phyloP scores from a whole-genome alignment of 352 stramenopile species.

The Phytopythium cucurbitacearum region DNA sequence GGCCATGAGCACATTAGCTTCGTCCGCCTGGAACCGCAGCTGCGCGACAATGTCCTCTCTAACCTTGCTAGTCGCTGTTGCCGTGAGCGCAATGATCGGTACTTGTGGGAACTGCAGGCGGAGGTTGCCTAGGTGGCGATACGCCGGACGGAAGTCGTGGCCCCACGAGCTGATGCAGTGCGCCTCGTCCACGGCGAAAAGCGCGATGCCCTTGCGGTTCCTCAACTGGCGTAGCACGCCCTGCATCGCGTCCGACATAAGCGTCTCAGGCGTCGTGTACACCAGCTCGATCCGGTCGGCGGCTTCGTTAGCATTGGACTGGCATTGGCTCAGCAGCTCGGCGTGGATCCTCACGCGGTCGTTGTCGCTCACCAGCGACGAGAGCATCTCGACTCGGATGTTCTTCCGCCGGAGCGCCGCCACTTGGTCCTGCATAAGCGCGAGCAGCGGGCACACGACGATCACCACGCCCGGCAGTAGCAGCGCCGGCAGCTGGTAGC shows the following conservation, averaged over 20 bases:
- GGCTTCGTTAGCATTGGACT: not conserved
- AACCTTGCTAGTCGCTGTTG: slow-evolving; percentile 74
- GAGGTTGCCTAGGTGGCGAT: slow-evolving; percentile 38
- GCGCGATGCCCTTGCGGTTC: slow-evolving; percentile 22
- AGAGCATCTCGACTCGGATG: slow-evolving; percentile 54
- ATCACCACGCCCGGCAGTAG: slow-evolving; percentile 73
- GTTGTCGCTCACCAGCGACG: slow-evolving; percentile 31
- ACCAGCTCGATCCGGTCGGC: slow-evolving; percentile 47
- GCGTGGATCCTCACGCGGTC: slow-evolving; percentile 24
- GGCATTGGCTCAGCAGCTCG: slow-evolving; percentile 19
- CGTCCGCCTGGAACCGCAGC: slow-evolving; percentile 26
- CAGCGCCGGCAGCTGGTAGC: slow-evolving; percentile 91
- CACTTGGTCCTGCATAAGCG: slow-evolving; percentile 90
- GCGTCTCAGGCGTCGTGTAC: slow-evolving; percentile 87
- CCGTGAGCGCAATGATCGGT: slow-evolving; percentile 86
- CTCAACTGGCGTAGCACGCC: slow-evolving; percentile 28
- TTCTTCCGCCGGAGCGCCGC: slow-evolving; percentile 36
- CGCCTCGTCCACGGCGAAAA: slow-evolving; percentile 87
- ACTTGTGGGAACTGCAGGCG: slow-evolving; percentile 26
- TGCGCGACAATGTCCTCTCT: slow-evolving; percentile 55
- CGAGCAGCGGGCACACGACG: slow-evolving; percentile 85
- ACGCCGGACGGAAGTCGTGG: slow-evolving; percentile 87
- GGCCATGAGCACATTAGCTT: slow-evolving; percentile 31
- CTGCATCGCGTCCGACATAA: slow-evolving; percentile 54
- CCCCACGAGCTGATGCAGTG: slow-evolving; percentile 91